phyloP scores from a whole-genome alignment of 345 rosid species.

The Hibiscus tridactylites region DNA sequence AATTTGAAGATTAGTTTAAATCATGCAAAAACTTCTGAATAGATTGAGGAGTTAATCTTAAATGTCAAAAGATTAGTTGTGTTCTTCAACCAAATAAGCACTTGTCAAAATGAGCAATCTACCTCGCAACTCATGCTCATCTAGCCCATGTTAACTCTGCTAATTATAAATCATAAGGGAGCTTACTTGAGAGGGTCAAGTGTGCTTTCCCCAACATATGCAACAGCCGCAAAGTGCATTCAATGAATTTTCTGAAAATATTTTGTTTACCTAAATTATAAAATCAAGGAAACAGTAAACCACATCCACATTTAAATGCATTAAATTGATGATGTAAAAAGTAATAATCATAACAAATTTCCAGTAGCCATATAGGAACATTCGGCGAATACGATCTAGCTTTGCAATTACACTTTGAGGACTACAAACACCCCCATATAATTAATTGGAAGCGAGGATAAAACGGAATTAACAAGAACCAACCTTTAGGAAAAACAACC shows the following conservation, averaged over 20 bases:
- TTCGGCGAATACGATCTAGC: no score
- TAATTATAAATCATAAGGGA: neutral
- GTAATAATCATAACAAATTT: neutral
- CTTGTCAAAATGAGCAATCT: neutral
- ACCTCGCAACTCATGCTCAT: neutral
- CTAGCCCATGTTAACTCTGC: neutral
- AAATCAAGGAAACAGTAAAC: constrained; percentile 28
- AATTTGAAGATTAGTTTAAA: neutral
- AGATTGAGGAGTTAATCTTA: neutral
- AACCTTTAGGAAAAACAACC: no score
- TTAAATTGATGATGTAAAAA: neutral
- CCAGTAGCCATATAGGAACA: neutral
- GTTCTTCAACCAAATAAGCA: neutral
- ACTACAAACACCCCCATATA: no score
- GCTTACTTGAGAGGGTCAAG: constrained; percentile 85
- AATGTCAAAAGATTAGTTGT: neutral
- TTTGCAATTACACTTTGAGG: no score
- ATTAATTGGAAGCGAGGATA: no score
- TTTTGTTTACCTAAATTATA: constrained; percentile 52
- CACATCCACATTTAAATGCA: neutral
- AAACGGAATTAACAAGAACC: no score
- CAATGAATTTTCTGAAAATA: constrained; percentile 85
- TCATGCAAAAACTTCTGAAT: neutral
- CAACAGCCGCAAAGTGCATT: constrained; percentile 99
- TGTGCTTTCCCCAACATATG: constrained; percentile 98